phyloP scores from a whole-genome alignment of 1,284 basidiomycete genomes.

The Golubevia sp. region DNA sequence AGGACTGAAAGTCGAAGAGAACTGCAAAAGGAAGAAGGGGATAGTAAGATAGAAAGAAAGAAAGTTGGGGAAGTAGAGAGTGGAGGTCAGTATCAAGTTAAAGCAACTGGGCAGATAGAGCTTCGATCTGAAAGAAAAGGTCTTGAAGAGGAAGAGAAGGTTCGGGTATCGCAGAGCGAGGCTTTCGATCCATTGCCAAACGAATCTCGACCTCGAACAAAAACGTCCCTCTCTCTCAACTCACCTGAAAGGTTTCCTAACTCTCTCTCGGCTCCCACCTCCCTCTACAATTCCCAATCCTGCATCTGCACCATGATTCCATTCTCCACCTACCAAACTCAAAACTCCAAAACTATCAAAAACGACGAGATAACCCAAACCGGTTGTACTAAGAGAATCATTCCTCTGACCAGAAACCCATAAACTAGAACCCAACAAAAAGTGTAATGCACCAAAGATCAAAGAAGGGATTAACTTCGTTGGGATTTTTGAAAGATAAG shows the following conservation, averaged over 20 bases:
- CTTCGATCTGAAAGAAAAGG: constrained; percentile 18
- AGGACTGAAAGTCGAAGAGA: constrained; percentile 76
- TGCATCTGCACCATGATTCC: background rate
- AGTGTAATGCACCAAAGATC: constrained; percentile 37
- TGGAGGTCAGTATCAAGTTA: too few relatives aligned
- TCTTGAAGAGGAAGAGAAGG: background rate
- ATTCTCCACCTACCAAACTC: constrained; percentile 10
- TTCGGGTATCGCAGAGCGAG: too few relatives aligned
- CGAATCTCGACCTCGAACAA: too few relatives aligned
- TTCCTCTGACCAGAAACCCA: constrained; percentile 54
- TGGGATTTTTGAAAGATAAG: constrained; percentile 18
- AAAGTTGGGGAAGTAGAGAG: background rate
- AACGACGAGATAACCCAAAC: constrained; percentile 55
- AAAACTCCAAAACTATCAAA: constrained; percentile 54
- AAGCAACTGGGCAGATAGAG: too few relatives aligned
- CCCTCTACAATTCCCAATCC: too few relatives aligned
- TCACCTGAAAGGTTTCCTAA: background rate
- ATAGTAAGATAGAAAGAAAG: background rate
- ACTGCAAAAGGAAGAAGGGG: constrained; percentile 64
- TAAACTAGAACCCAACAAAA: constrained; percentile 40
- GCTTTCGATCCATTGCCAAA: too few relatives aligned
- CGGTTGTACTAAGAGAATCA: constrained; percentile 51
- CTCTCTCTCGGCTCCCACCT: background rate
- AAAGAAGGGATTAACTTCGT: constrained; percentile 28
- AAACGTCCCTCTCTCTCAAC: too few relatives aligned